Conservation (phyloP, 1,139 yeast genomes). For the Yamadazyma dendronema region DNA sequence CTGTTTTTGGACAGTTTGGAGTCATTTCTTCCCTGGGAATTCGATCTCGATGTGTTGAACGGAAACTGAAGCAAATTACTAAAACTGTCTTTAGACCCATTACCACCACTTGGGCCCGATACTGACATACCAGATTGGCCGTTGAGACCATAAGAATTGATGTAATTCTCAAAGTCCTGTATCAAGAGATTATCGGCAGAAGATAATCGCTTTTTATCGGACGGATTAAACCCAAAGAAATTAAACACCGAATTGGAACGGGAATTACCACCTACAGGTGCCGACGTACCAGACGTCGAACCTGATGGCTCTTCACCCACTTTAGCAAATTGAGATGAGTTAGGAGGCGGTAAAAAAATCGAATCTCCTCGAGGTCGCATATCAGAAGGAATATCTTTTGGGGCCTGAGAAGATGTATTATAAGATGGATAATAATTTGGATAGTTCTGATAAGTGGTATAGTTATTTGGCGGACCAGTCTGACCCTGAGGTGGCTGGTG, state of each 20-base stretch:
- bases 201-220: constrained; percentile 25
- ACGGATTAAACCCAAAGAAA: constrained; percentile 16
- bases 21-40: constrained; percentile 13
- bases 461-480: not conserved
- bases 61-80: constrained; percentile 28
- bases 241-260: constrained; percentile 45
- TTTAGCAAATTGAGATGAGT: constrained; percentile 8
- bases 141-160: constrained; percentile 9
- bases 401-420: constrained; percentile 1
- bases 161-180: constrained; percentile 42
- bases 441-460: constrained; percentile 1
- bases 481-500: not conserved
- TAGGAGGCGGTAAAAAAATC: constrained; percentile 32
- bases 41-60: constrained; percentile 12
- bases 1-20: constrained; percentile 23
- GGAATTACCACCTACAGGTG: constrained; percentile 13
- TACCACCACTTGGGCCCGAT: constrained; percentile 2
- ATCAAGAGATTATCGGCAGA: constrained; percentile 22
- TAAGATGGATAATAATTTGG: constrained; percentile 10
- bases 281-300: not conserved
- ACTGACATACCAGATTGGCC: constrained; percentile 1
- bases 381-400: constrained; percentile 6
- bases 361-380: constrained; percentile 30
- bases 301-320: constrained; percentile 10
- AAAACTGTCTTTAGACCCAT: constrained; percentile 35